Evolutionary conservation across 331 rosid species (phyloP), one percentile per base, ranked within the genome.

Genomic region (Erythrophleum ivorense): DNA sequence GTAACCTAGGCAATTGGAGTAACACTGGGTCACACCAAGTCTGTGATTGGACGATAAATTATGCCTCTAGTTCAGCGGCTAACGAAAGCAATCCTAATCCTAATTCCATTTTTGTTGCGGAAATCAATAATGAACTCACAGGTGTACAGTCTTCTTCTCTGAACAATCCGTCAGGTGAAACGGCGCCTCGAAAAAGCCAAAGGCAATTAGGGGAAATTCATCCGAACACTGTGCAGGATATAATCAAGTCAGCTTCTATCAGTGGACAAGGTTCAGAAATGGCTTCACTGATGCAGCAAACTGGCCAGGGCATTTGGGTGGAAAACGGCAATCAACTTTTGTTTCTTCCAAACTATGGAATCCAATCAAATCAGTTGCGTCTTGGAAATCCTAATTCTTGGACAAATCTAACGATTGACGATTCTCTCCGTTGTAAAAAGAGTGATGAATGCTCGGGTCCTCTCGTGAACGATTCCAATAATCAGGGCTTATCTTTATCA

Each of bases 401-500:
- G 89, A 79, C 75, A 34, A 77, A 79, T 77, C 78, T 71, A 75
- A 36, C 76, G 9, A 71, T 48, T 9, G 85, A 80, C 12, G 76
- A 63, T 57, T 73, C 78, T 58, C 83, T 63, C 29, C 38, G 73
- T 21, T 86, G 88, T 76, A 36, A 78, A 49, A 76, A 4, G 68
- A 63, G 48, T 48, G 82, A 80, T 55, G 84, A 81, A 78, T 80
- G 73, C 66, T 46, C 81, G 16, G 78, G 86, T 31, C 59, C 70
- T 73, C 71, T 60, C 2, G 72, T 69, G 86, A 82, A 62, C 60
- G 89, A 87, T 81, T 78, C 85, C 46, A 86, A 87, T 76, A 85
- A 80, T 21, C 94, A 90, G 74, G 93, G 92, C 5, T 73, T 92
- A 40, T 89, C 95, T 29, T 85, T 92, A 8, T 86, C 97, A 19